Conservation (phyloP, 768 basidiomycete genomes). For the Suillus discolor region DNA sequence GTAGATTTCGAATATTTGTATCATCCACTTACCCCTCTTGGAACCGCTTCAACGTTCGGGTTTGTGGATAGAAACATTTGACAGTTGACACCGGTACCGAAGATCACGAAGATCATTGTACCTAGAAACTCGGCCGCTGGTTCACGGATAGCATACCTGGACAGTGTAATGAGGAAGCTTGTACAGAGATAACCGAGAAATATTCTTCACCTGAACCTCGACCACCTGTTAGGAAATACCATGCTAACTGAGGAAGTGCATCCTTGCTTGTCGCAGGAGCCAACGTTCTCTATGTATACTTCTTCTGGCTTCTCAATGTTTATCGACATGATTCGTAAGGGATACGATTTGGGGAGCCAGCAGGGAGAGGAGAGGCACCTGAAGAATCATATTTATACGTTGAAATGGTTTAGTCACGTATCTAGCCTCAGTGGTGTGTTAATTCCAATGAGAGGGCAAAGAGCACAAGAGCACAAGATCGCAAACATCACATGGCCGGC, state of each 20-base stretch:
- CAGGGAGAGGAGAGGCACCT: background rate
- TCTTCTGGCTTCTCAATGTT: constrained; percentile 8
- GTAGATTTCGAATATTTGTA: constrained; percentile 6
- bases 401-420: background rate
- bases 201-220: constrained; percentile 50
- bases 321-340: background rate
- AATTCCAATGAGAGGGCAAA: background rate
- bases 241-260: constrained; percentile 14
- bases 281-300: background rate
- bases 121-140: constrained; percentile 68
- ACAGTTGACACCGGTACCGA: constrained; percentile 60
- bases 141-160: constrained; percentile 53
- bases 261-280: background rate
- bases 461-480: background rate
- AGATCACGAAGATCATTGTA: constrained; percentile 56
- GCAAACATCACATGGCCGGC: background rate
- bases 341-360: background rate
- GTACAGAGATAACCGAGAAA: background rate
- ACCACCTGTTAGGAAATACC: constrained; percentile 53
- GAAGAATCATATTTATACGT: background rate
- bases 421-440: background rate
- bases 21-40: constrained; percentile 54
- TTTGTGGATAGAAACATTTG: constrained; percentile 55
- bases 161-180: background rate
- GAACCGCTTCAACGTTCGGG: constrained; percentile 44